phyloP scores from a whole-genome alignment of 192 early-diverging fungal species.

The Gaertneriomyces sp. region DNA sequence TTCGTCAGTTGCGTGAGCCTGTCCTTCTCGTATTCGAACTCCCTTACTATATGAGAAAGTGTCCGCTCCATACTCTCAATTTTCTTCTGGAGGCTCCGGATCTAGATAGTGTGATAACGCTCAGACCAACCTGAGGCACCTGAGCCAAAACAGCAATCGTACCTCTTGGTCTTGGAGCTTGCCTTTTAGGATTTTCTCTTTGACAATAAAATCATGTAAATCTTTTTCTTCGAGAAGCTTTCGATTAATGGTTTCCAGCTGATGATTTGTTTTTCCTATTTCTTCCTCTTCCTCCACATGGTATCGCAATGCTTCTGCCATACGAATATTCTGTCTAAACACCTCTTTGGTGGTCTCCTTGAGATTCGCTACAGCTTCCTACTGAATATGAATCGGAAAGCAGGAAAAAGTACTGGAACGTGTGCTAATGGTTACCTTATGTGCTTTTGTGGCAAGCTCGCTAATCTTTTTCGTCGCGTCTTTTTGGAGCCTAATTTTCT shows the following conservation, averaged over 20 bases:
- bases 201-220: constrained; percentile 60
- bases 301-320: constrained; percentile 55
- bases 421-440: constrained; percentile 36
- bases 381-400: neutral
- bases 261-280: constrained; percentile 42
- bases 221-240: constrained; percentile 56
- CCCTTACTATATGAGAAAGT: constrained; percentile 56
- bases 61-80: constrained; percentile 58
- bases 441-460: constrained; percentile 60
- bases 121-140: neutral
- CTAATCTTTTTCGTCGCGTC: constrained; percentile 60
- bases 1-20: constrained; percentile 48
- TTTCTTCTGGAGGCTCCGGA: constrained; percentile 52
- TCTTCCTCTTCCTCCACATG: constrained; percentile 58
- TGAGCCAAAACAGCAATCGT: neutral
- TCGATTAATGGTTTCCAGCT: constrained; percentile 37
- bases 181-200: constrained; percentile 57
- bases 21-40: constrained; percentile 59
- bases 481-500: constrained; percentile 62
- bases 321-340: constrained; percentile 59
- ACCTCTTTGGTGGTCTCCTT: constrained; percentile 63
- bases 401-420: neutral
- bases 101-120: constrained; percentile 28
- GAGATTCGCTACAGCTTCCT: constrained; percentile 57
- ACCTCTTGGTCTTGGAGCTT: constrained; percentile 55